phyloP scores from a whole-genome alignment of 106 monocot genomes.

The Allium sativum region DNA sequence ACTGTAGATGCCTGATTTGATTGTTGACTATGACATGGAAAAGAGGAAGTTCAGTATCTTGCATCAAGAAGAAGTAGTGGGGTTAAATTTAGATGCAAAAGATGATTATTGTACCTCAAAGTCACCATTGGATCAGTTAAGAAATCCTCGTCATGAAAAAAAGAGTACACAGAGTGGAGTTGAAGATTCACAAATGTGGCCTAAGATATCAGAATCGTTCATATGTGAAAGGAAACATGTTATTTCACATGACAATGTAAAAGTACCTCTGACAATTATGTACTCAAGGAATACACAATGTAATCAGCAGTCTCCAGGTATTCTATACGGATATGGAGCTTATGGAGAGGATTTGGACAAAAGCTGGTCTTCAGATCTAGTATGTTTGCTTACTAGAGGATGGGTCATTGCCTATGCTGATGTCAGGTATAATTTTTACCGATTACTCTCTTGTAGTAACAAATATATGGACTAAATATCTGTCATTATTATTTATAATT shows the following conservation, averaged over 20 bases:
- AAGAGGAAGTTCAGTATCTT: constrained; percentile 40
- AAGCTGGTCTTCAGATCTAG: constrained; percentile 67
- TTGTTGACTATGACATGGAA: constrained; percentile 75
- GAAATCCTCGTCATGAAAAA: constrained; percentile 2
- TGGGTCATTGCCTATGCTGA: constrained; percentile 97
- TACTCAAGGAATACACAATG: constrained; percentile 33
- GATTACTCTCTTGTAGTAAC: not conserved
- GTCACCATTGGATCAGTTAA: constrained; percentile 8
- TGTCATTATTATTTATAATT: too few relatives aligned
- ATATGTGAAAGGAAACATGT: constrained; percentile 65
- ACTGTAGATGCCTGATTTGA: constrained; percentile 77
- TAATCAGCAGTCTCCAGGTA: constrained; percentile 47
- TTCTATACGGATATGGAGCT: constrained; percentile 92
- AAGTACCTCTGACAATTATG: constrained; percentile 66
- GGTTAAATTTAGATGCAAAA: constrained; percentile 15
- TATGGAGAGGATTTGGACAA: constrained; percentile 91
- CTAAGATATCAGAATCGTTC: constrained; percentile 44
- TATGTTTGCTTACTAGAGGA: constrained; percentile 74
- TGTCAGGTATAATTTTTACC: constrained; percentile 57
- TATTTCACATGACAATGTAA: constrained; percentile 63
- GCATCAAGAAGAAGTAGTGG: constrained; percentile 69
- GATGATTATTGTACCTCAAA: constrained; percentile 10
- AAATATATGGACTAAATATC: not conserved
- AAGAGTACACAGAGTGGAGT: constrained; percentile 7
- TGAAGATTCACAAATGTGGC: constrained; percentile 29